Conservation (phyloP, 2,329 filamentous ascomycete species). For the Fusarium nygamai region DNA sequence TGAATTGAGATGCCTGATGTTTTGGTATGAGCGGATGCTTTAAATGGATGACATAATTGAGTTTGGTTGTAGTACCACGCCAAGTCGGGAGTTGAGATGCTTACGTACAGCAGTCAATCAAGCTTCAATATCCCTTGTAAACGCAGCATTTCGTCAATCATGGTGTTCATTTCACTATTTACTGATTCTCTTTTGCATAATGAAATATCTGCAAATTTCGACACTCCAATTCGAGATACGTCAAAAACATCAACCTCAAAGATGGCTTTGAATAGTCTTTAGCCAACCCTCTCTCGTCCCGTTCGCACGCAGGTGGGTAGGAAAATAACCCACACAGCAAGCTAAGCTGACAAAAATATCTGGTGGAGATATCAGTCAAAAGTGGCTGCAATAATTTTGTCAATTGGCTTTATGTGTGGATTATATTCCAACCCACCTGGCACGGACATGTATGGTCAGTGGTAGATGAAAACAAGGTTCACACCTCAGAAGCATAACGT, state of each 20-base stretch:
- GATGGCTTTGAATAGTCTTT: background rate
- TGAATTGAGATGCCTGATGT: background rate
- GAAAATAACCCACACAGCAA: no score
- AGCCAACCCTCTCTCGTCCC: background rate
- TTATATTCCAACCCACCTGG: no score
- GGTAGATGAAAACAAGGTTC: conserved; percentile 27
- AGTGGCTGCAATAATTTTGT: no score
- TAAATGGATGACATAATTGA: conserved; percentile 26
- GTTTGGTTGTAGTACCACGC: background rate
- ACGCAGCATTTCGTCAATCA: background rate
- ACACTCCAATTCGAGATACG: background rate
- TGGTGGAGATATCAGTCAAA: no score
- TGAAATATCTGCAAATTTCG: background rate
- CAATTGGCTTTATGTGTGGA: no score
- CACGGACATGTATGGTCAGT: background rate
- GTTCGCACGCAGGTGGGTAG: background rate
- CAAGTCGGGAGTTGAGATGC: conserved; percentile 24
- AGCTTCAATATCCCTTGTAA: background rate
- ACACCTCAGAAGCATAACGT: conserved; percentile 32
- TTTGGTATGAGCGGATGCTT: background rate
- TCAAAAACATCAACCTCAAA: background rate
- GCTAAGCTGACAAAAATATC: no score
- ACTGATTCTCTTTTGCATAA: no score
- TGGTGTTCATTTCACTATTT: background rate
- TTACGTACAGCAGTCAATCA: conserved; percentile 16